Evolutionary conservation across 495 filamentous ascomycete genomes (phyloP).

Genomic region (Evernia prunastri): DNA sequence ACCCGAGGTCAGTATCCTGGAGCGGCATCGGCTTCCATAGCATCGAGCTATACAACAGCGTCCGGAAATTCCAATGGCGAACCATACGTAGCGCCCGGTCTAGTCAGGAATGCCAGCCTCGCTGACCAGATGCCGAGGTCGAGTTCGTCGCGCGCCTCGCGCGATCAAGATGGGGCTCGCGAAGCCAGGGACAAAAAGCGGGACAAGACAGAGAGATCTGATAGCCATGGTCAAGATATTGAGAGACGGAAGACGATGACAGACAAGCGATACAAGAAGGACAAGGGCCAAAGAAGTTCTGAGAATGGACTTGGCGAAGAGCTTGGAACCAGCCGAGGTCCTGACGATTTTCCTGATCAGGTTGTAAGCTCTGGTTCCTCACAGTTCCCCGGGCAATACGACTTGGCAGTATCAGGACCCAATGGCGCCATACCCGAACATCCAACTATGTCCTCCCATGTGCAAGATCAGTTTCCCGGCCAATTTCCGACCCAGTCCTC

Average conservation of each 20-base stretch:
- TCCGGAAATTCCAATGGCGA: constrained; percentile 34
- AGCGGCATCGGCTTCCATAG: constrained; percentile 42
- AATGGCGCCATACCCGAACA: constrained; percentile 24
- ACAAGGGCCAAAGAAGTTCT: constrained; percentile 17
- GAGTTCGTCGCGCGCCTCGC: constrained; percentile 19
- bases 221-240: constrained; percentile 33
- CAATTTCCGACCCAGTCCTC: constrained; percentile 44
- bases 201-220: constrained; percentile 32
- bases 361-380: constrained; percentile 34
- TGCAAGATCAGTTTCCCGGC: constrained; percentile 53
- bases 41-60: constrained; percentile 50
- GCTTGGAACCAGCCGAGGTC: constrained; percentile 13
- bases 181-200: constrained; percentile 10
- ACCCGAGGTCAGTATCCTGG: constrained; percentile 39
- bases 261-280: constrained; percentile 30
- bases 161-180: constrained; percentile 16
- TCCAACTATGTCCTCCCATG: constrained; percentile 43
- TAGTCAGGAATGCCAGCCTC: constrained; percentile 25
- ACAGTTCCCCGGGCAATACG: constrained; percentile 42
- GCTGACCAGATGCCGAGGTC: constrained; percentile 24
- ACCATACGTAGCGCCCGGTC: constrained; percentile 22
- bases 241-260: constrained; percentile 27
- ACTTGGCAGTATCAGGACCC: constrained; percentile 26
- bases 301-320: constrained; percentile 16
- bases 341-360: constrained; percentile 35